A percentile compares a stretch with the other conserved stretches of the same genome.
phyloP scores from a whole-genome alignment of 1,139 yeast species.

The Blastobotrys elegans region DNA sequence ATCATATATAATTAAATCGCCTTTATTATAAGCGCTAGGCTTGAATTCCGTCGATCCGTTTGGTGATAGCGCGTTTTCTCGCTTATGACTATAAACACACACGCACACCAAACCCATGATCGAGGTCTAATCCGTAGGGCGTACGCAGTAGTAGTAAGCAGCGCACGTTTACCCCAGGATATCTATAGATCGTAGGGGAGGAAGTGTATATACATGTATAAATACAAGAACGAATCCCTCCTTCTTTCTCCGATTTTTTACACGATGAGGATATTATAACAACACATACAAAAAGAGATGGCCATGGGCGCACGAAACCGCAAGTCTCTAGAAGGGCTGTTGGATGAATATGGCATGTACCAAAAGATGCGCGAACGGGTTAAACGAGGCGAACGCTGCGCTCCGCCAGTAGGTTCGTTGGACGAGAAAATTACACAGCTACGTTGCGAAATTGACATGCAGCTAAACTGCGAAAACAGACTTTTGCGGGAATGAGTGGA shows the following conservation, averaged over 20 bases:
- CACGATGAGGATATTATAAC: not conserved
- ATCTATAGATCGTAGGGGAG: no score
- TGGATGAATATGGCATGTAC: constrained; percentile 1
- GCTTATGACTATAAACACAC: no score
- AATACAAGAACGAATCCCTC: no score
- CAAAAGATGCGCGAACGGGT: not conserved
- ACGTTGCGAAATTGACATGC: not conserved
- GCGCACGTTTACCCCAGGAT: no score
- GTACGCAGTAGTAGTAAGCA: no score
- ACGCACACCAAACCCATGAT: no score
- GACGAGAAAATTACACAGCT: not conserved
- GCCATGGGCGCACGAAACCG: not conserved
- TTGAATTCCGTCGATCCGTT: no score
- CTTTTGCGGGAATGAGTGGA: not conserved
- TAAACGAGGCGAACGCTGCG: not conserved
- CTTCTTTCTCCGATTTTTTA: not conserved
- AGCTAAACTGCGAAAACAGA: not conserved
- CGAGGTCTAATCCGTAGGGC: no score
- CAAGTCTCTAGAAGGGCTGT: not conserved
- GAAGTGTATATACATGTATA: no score
- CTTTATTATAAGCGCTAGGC: no score
- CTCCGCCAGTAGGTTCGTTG: constrained; percentile 1
- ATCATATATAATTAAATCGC: no score
- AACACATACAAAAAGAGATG: no score
- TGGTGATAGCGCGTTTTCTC: not conserved